Evolutionary conservation across 805 yeast species (phyloP).

Genomic region (Myxozyma mucilagina): DNA sequence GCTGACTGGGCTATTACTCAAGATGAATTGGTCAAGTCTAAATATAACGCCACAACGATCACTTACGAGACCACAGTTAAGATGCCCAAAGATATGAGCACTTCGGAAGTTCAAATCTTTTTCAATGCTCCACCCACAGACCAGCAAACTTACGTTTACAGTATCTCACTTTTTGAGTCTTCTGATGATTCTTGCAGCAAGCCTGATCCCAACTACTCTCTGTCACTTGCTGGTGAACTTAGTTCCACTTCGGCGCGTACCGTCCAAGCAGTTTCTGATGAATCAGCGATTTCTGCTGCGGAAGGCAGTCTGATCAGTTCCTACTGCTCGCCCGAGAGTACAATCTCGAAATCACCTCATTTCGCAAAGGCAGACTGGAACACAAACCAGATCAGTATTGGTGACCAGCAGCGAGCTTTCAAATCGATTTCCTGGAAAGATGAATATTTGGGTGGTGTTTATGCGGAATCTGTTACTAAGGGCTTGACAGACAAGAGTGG

Average conservation of each 20-base stretch:
- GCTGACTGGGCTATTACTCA: constrained; percentile 3
- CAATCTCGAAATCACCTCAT: constrained; percentile 4
- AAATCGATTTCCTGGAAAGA: constrained; percentile 2
- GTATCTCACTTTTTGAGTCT: neutral
- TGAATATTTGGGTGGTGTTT: constrained; percentile 1
- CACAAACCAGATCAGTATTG: neutral
- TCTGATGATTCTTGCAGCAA: neutral
- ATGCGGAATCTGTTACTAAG: neutral
- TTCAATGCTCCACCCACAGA: neutral
- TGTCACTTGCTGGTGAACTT: constrained; percentile 6
- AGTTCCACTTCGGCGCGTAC: neutral
- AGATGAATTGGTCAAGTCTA: neutral
- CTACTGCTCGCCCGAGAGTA: neutral
- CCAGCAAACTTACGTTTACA: constrained; percentile 2
- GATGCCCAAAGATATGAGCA: neutral
- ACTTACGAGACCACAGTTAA: neutral
- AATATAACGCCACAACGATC: neutral
- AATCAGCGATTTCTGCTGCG: neutral
- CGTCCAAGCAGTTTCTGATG: neutral
- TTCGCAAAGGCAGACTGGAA: neutral
- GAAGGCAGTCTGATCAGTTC: neutral
- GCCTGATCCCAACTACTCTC: constrained; percentile 1
- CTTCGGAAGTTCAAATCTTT: neutral
- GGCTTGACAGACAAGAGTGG: neutral
- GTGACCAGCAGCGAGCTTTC: neutral